Base-by-base conservation (phyloP, 805 yeast species). In the Metschnikowia hibisci region DNA sequence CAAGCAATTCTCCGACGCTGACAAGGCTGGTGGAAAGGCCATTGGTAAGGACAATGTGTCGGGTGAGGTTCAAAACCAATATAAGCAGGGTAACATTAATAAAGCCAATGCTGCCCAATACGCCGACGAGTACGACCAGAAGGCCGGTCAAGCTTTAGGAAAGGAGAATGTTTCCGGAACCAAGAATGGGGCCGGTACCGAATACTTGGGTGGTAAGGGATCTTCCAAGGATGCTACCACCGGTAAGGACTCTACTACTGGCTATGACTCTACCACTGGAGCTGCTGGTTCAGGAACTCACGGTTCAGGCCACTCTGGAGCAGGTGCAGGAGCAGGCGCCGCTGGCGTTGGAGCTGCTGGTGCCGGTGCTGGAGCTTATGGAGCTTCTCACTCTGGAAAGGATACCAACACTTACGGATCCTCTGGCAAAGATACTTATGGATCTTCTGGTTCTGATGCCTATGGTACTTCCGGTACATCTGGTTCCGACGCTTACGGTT, bases 21-120 rank as follows among this genome's bases (percentile, higher is more conserved):
- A 65, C 50, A 56, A 60, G 45, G 60, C 55, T 45, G 66, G 58
- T 31, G 67, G 66, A 13, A 55, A 58, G 43, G 56, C 58, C 33
- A 51, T 57, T 13, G 64, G 63, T n/a, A 54, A 57, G 42, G 58
- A 58, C n/a, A 55, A 52, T n/a, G 50, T 56, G 8, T 50, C 63
- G 20, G 58, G 57, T 12, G 66, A 65, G 39, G 55, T 60, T 15
- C 41, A 50, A 26, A 48, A 64, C 39, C 62, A 62, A 40, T 57
- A 57, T 46, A 55, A 62, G 47, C 62, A 61, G 15, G 67, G 66
- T 22, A 55, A 61, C 47, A 39, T 57, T 31, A 52, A 49, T 44
- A 58, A 56, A 43, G 67, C 57, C 30, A 55, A 58, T 30, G 62
- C 63, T 25, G 57, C 56, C 30, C 57, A 61, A 45, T 54, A 60